Conservation (phyloP, 164 flowering plant genomes). For the Vitis cinerea region DNA sequence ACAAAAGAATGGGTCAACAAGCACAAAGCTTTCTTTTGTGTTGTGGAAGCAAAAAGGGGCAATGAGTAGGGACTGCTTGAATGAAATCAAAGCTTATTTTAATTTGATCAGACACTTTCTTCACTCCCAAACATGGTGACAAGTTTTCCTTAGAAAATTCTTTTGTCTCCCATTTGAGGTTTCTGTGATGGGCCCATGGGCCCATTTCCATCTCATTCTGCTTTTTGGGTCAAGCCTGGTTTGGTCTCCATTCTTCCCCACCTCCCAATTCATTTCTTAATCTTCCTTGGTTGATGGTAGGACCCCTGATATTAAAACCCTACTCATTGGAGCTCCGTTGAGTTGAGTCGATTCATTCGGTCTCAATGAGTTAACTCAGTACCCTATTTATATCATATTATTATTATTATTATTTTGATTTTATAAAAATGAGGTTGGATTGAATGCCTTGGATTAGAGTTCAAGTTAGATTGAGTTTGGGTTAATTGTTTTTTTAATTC, state of each 20-base stretch:
- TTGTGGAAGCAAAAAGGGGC: constrained; percentile 21
- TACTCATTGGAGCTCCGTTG: too few relatives aligned
- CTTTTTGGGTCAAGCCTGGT: constrained; percentile 17
- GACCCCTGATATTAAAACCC: neutral
- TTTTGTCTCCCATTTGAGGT: constrained; percentile 29
- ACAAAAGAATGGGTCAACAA: too few relatives aligned
- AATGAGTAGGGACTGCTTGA: neutral
- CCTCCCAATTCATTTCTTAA: neutral
- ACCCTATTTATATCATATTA: too few relatives aligned
- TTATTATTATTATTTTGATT: too few relatives aligned
- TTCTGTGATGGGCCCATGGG: constrained; percentile 16
- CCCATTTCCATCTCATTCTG: constrained; percentile 17
- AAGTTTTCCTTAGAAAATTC: constrained; percentile 2
- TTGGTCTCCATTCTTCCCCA: neutral
- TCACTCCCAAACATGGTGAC: constrained; percentile 18
- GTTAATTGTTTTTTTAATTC: too few relatives aligned
- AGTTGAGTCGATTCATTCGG: too few relatives aligned
- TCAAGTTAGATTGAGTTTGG: neutral
- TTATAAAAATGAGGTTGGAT: too few relatives aligned
- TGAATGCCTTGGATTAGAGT: neutral
- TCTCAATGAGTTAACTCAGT: too few relatives aligned
- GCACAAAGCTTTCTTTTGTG: neutral
- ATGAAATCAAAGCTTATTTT: neutral
- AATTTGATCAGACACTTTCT: constrained; percentile 9
- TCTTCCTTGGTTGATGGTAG: constrained; percentile 10